Conservation (phyloP, 306 rosid genomes). For the Malus asiatica region DNA sequence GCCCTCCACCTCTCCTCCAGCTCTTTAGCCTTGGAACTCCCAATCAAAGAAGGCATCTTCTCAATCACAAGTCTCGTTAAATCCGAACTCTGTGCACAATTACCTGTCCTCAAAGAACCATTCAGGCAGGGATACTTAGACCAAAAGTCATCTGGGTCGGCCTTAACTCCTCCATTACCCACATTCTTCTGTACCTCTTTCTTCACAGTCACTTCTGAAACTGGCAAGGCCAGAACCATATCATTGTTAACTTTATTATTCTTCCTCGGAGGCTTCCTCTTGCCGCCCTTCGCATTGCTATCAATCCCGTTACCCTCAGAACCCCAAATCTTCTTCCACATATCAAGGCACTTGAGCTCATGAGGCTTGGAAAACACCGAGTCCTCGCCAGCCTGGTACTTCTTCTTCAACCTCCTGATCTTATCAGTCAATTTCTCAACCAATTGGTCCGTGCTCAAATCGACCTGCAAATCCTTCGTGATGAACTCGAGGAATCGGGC, state of each 20-base stretch:
- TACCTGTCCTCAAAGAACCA: constrained; percentile 8
- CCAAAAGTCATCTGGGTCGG: constrained; percentile 12
- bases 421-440: constrained; percentile 25
- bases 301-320: constrained; percentile 1
- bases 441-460: constrained; percentile 10
- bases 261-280: constrained; percentile 11
- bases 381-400: constrained; percentile 29
- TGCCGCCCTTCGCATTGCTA: neutral
- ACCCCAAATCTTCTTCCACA: constrained; percentile 38
- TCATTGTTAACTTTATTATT: constrained; percentile 4
- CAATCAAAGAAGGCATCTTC: constrained; percentile 20
- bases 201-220: neutral
- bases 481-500: constrained; percentile 26
- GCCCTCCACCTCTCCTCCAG: constrained; percentile 35
- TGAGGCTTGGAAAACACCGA: constrained; percentile 28
- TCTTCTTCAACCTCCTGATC: constrained; percentile 41
- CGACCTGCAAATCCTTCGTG: constrained; percentile 27
- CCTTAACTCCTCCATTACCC: constrained; percentile 7
- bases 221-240: constrained; percentile 13
- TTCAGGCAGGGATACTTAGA: constrained; percentile 18
- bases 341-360: constrained; percentile 22
- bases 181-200: neutral
- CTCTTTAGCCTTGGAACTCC: constrained; percentile 20
- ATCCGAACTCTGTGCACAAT: neutral
- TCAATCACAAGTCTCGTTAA: constrained; percentile 4